Evolutionary conservation across 1,284 basidiomycete genomes (phyloP), one percentile per base, ranked within the genome.

Genomic region (Mycosarcoma mackinlayi): DNA sequence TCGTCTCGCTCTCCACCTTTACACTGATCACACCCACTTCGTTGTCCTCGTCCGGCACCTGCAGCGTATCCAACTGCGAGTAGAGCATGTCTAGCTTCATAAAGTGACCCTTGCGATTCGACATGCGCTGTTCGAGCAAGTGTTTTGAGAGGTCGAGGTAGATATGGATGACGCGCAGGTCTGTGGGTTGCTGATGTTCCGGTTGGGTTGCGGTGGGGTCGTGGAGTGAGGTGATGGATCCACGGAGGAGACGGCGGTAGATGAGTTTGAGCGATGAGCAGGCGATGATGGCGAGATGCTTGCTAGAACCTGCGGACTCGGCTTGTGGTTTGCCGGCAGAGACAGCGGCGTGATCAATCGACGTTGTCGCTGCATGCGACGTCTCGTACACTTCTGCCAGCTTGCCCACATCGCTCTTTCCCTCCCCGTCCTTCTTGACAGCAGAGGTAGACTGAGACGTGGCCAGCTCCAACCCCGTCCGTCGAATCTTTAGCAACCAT

Each of bases 41-140:
- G n/a, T 13, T 18, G 4, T 14, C 37, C 14, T 44, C 44, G 3
- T 54, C 27, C 0, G 93, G 93, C 65, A 86, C 87, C 84, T 97
- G 91, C 59, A 98, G 81, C 31, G 91, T 90, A 18, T 85, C 84
- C 63, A 96, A 80, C 85, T 97, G 94, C 67, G 90, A 91, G 51
- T 91, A 89, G 66, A 98, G 85, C 94, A 97, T 95, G 21, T 83
- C 80, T 23, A 88, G 87, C 83, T 93, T 93, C 90, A 97, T 93
- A 74, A 92, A 96, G 83, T 98, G 94, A 0, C 89, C 89, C 67
- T 88, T 83, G 27, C 94, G 86, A 52, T 86, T 85, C 73, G 83
- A 78, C 88, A 97, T 93, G 37, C 94, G 85, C 46, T 89, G 86
- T 72, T 87, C 75, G 44, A 96, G 82, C 46, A 90, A 82, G 25